Evolutionary conservation across 495 filamentous ascomycete species (phyloP).

Genomic region (Delitschia confertaspora): DNA sequence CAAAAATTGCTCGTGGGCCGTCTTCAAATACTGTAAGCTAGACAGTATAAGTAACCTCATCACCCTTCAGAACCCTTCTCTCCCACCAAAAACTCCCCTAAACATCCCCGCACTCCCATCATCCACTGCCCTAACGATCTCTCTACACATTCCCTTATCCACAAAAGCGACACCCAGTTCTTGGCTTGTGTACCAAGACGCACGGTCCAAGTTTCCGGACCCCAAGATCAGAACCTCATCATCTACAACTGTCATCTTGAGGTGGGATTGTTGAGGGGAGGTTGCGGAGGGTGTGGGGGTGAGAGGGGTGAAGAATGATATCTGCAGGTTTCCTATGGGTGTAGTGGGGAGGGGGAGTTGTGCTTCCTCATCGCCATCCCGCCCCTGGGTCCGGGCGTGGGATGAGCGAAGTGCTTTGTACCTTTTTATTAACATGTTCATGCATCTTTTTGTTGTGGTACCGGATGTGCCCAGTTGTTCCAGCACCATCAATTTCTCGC

Average conservation of each 20-base stretch:
- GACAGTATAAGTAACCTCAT: no score
- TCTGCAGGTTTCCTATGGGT: slow-evolving; percentile 33
- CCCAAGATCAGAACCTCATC: slow-evolving; percentile 52
- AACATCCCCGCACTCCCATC: slow-evolving; percentile 38
- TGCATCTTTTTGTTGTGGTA: slow-evolving; percentile 51
- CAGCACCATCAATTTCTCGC: slow-evolving; percentile 57
- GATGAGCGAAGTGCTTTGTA: slow-evolving; percentile 33
- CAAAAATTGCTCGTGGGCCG: no score
- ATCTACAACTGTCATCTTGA: slow-evolving; percentile 62
- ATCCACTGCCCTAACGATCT: slow-evolving; percentile 38
- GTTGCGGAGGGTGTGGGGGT: slow-evolving; percentile 3
- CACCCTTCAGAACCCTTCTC: no score
- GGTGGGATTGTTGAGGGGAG: slow-evolving; percentile 57
- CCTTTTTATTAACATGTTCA: slow-evolving; percentile 44
- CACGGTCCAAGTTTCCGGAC: slow-evolving; percentile 67
- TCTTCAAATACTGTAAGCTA: no score
- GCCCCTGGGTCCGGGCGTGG: neutral
- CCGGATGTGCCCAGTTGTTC: slow-evolving; percentile 66
- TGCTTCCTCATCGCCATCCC: slow-evolving; percentile 12
- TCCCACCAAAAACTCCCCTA: neutral
- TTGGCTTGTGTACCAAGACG: slow-evolving; percentile 69
- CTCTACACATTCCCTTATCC: slow-evolving; percentile 37
- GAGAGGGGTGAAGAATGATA: slow-evolving; percentile 42
- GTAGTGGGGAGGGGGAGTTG: neutral
- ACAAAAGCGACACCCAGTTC: slow-evolving; percentile 64